phyloP scores from a whole-genome alignment of 768 basidiomycete species.

The Pleurotus citrinopileatus region DNA sequence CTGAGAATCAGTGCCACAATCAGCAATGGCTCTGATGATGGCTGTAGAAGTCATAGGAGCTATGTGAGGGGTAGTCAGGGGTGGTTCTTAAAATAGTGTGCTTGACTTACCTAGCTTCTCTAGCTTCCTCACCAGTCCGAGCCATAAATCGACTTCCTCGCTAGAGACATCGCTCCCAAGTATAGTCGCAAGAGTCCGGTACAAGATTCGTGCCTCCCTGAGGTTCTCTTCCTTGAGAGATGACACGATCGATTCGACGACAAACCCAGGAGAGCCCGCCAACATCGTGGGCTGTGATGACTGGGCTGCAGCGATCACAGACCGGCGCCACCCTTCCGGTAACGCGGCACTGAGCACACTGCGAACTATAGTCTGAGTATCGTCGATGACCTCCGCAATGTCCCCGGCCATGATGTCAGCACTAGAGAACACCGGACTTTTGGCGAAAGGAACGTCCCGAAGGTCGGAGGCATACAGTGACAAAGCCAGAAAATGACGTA shows the following conservation, averaged over 20 bases:
- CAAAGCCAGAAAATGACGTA: slow-evolving; percentile 69
- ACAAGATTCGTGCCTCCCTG: slow-evolving; percentile 58
- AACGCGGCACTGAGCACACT: background rate
- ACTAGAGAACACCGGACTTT: slow-evolving; percentile 44
- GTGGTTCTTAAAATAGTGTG: background rate
- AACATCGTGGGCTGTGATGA: background rate
- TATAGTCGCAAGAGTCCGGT: slow-evolving; percentile 55
- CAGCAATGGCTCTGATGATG: slow-evolving; percentile 59
- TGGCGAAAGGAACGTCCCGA: slow-evolving; percentile 45
- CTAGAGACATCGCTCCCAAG: slow-evolving; percentile 56
- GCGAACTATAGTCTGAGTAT: slow-evolving; percentile 17
- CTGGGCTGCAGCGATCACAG: slow-evolving; percentile 4
- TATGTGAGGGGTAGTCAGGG: slow-evolving; percentile 23
- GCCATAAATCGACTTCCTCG: slow-evolving; percentile 75
- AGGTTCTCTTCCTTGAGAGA: slow-evolving; percentile 39
- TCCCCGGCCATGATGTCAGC: slow-evolving; percentile 11
- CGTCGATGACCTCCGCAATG: slow-evolving; percentile 26
- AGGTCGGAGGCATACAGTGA: slow-evolving; percentile 62
- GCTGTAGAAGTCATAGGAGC: slow-evolving; percentile 71
- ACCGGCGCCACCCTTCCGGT: slow-evolving; percentile 10
- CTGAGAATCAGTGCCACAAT: slow-evolving; percentile 63
- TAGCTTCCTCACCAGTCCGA: slow-evolving; percentile 61
- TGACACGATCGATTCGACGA: slow-evolving; percentile 27
- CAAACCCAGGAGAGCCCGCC: slow-evolving; percentile 22
- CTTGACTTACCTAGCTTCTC: slow-evolving; percentile 55